Percentiles rank a stretch among this genome's conserved stretches.
These are phyloP conservation scores for Quercus dentata DNA, from an alignment of 306 rosid genomes.

Conservation along the genomic window DNA sequence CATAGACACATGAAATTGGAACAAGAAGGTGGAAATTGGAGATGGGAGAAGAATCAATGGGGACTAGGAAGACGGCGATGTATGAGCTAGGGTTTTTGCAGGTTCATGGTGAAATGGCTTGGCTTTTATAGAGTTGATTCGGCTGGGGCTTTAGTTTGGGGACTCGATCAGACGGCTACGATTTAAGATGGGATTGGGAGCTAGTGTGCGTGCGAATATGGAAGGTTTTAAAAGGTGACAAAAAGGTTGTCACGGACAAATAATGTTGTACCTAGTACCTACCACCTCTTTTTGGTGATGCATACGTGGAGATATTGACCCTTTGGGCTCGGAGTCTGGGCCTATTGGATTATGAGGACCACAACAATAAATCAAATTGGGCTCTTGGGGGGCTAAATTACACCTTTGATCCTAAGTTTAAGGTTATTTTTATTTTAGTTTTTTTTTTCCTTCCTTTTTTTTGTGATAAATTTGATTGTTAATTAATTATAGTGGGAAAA, in stretches of 20 bases:
- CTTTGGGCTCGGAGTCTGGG: not conserved
- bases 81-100: not conserved
- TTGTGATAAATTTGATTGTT: no score
- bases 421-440: no score
- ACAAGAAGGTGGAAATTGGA: no score
- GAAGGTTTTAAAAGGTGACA: not conserved
- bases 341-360: not conserved
- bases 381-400: no score
- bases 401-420: no score
- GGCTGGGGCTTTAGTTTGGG: not conserved
- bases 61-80: not conserved
- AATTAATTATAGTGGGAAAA: no score
- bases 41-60: not conserved
- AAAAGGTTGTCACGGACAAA: not conserved
- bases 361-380: no score
- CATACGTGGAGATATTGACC: not conserved
- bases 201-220: no score
- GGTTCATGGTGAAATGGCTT: not conserved
- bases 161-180: slow-evolving; percentile 21
- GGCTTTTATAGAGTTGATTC: not conserved
- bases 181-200: not conserved
- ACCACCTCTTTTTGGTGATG: not conserved
- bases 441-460: no score
- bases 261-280: not conserved
- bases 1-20: not conserved